Evolutionary conservation across 495 filamentous ascomycete species (phyloP).

Genomic region (Neurospora sp.): DNA sequence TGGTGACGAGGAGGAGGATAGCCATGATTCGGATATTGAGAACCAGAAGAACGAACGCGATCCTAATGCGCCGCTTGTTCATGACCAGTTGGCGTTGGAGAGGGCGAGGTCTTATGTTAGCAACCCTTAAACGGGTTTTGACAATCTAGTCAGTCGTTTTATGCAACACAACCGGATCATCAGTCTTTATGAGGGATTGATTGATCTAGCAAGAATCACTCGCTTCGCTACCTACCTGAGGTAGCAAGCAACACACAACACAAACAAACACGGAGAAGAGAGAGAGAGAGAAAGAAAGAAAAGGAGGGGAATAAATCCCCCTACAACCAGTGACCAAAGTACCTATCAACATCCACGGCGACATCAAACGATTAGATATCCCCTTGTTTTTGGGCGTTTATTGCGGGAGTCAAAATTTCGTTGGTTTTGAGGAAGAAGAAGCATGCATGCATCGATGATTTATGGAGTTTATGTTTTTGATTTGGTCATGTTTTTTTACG

Average conservation of each 20-base stretch:
- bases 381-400: not conserved
- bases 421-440: not conserved
- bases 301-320: not conserved
- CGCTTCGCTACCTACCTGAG: not conserved
- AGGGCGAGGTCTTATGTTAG: constrained; percentile 33
- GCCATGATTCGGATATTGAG: constrained; percentile 8
- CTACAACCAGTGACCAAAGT: not conserved
- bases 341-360: not conserved
- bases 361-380: not conserved
- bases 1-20: constrained; percentile 26
- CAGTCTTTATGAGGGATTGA: not conserved
- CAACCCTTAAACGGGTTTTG: constrained; percentile 26
- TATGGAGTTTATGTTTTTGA: not conserved
- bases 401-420: not conserved
- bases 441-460: not conserved
- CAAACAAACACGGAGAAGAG: not conserved
- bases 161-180: too few relatives aligned
- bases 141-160: not conserved
- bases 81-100: constrained; percentile 25
- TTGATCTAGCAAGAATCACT: not conserved
- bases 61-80: constrained; percentile 13
- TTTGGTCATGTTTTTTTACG: not conserved
- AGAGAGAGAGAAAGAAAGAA: not conserved
- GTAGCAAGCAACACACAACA: not conserved
- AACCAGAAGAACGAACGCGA: constrained; percentile 17